Base-by-base conservation (phyloP, 106 monocot species). In the Gastrodia elata region DNA sequence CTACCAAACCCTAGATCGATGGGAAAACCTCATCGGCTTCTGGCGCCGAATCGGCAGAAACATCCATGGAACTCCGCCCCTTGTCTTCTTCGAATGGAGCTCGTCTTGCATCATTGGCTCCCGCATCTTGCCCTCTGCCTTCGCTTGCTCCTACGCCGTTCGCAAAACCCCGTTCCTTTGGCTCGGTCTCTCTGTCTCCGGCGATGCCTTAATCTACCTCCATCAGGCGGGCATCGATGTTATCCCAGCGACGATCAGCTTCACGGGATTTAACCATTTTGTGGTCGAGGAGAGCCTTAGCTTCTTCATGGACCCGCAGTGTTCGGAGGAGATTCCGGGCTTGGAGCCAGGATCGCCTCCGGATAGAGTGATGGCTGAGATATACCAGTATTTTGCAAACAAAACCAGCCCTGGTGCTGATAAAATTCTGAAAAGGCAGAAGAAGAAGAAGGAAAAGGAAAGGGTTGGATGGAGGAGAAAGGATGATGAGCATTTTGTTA, bases 311-410 rank as follows among this genome's bases (percentile, higher is more conserved):
- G 82, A 81, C 18, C 44, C 15, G 13, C 13, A 7, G 0, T 64
- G 65, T 75, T 36, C 30, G 0, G 87, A 83, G 20, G 87, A 78
- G 64, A 38, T 68, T 30, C 39, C 41, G 6, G 72, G 75, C 15
- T 27, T 77, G 27, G 80, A 75, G 35, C 64, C 73, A 5, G 70
- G 77, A 4, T 96, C 95, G 15, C 93, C 97, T 9, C 84, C 84
- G 4, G 91, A 99, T 36, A 73, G 75, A 28, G 11, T 82, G 78
- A 84, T 80, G 86, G 71, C 82, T 14, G 93, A 91, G 71, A 82
- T 93, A n/a, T 99, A 99, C 59, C 85, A 82, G 73, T 85, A 93
- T 70, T 91, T 99, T 72, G 93, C 98, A 14, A 99, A 99, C 59
- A 73, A 84, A 76, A 91, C 80, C 25, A 99, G 88, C 75, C 88